Evolutionary conservation across 768 basidiomycete genomes (phyloP), one percentile per base, ranked within the genome.

Genomic region (Psilocybe sp.): DNA sequence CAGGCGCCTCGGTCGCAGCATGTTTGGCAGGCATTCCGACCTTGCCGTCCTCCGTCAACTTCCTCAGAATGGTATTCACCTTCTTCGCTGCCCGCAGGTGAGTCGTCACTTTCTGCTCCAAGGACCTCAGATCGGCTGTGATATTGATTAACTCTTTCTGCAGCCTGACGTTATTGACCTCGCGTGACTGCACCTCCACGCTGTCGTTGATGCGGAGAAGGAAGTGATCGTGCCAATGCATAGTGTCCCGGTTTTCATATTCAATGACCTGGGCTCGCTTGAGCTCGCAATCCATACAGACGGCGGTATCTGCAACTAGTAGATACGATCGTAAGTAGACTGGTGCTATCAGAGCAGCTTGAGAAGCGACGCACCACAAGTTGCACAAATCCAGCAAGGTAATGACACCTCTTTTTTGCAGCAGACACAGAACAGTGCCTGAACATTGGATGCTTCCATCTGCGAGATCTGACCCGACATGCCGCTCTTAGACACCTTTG

Each of bases 351-450:
- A 12, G 12, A 31, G 28, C 12, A 3, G 12, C 32, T 14, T 11
- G 20, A 11, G 11, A 13, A 36, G 10, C 28, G 37, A 38, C 49
- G 15, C 32, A 54, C 53, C 39, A 32, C 53, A 54, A 35, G 44
- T 44, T 4, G 46, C 34, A 36, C 53, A 54, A 4, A 33, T 45
- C 45, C 45, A 49, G 38, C 53, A 54, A 3, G 53, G 53, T 6
- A 54, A 47, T 15, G 39, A 47, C 3, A 54, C 16, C 13, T 50
- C 28, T 13, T 47, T 39, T 10, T 34, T 28, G 23, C 53, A 54
- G 42, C 49, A 50, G 16, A 49, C 40, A 33, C 53, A 54, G 38
- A 42, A 38, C 35, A 54, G 46, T 7, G 43, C 37, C 32, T 28
- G 23, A 28, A 28, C 23, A 28, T 28, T 28, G 23, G 23, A 28